A percentile compares a stretch with the other conserved stretches of the same genome.
Conservation (phyloP, 805 yeast species). For the Maudiozyma pseudohumilis region DNA sequence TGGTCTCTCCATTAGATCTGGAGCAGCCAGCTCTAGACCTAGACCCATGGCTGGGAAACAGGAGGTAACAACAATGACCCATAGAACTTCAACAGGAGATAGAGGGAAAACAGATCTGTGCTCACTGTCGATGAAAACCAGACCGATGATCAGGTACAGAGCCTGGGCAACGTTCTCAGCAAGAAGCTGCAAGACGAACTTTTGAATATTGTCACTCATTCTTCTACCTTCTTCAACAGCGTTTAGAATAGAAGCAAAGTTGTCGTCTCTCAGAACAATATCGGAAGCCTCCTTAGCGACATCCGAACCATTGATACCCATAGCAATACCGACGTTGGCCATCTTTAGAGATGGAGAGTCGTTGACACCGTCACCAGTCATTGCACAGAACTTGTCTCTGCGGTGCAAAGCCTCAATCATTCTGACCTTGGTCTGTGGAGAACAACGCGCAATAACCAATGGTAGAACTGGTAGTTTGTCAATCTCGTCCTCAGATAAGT, state of each 20-base stretch:
- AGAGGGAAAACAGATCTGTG: slow-evolving; percentile 78
- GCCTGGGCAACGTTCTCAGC: slow-evolving; percentile 93
- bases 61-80: slow-evolving; percentile 96
- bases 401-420: slow-evolving; percentile 84
- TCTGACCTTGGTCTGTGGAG: slow-evolving; percentile 86
- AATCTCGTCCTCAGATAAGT: slow-evolving; percentile 57
- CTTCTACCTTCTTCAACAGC: slow-evolving; percentile 98
- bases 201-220: slow-evolving; percentile 89
- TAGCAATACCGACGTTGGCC: slow-evolving; percentile 93
- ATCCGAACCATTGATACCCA: slow-evolving; percentile 91
- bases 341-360: slow-evolving; percentile 94
- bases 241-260: slow-evolving; percentile 81
- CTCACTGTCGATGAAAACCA: slow-evolving; percentile 64
- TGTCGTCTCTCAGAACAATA: slow-evolving; percentile 94
- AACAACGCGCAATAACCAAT: slow-evolving; percentile 84
- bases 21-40: slow-evolving; percentile 95
- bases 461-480: slow-evolving; percentile 68
- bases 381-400: slow-evolving; percentile 89
- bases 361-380: slow-evolving; percentile 99
- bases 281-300: slow-evolving; percentile 98
- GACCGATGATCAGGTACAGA: slow-evolving; percentile 68
- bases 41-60: slow-evolving; percentile 98
- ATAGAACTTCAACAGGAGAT: slow-evolving; percentile 93
- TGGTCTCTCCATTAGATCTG: slow-evolving; percentile 88
- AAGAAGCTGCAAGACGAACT: slow-evolving; percentile 84